Evolutionary conservation across 2,329 filamentous ascomycete genomes (phyloP).

Genomic region (Sordariomycetes sp.): DNA sequence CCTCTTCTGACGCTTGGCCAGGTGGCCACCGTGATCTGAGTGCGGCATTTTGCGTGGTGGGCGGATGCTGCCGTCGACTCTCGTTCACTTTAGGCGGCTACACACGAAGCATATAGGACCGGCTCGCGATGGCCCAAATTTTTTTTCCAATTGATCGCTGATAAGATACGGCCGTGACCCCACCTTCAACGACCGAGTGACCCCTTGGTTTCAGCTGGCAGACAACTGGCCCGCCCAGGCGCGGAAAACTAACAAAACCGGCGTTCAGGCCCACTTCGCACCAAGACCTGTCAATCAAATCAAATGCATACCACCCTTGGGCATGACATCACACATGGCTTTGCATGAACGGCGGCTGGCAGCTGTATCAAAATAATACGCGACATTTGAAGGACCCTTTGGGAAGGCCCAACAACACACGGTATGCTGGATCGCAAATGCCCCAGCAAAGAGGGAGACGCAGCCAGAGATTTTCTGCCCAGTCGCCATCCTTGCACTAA

Average conservation of each 20-base stretch:
- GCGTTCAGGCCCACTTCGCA: background rate
- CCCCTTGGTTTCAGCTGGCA: background rate
- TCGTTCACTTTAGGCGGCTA: background rate
- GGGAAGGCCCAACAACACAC: background rate
- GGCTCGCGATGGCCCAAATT: background rate
- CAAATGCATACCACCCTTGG: background rate
- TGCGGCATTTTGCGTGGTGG: conserved; percentile 34
- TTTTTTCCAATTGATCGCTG: background rate
- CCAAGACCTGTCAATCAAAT: background rate
- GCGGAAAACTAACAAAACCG: too few species aligned
- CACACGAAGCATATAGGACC: background rate
- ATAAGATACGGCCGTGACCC: background rate
- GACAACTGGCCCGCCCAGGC: background rate
- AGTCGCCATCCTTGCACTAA: background rate
- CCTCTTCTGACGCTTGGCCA: conserved; percentile 69
- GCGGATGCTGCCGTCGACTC: background rate
- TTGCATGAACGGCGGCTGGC: background rate
- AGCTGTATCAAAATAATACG: background rate
- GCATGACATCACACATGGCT: background rate
- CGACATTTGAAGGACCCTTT: background rate
- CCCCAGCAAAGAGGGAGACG: background rate
- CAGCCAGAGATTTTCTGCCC: background rate
- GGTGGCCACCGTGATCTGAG: conserved; percentile 47
- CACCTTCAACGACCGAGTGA: background rate
- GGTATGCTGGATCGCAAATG: background rate